These are phyloP conservation scores for Colletotrichum salicis DNA, from an alignment of 2,329 filamentous ascomycete species.

Conservation along the genomic window DNA sequence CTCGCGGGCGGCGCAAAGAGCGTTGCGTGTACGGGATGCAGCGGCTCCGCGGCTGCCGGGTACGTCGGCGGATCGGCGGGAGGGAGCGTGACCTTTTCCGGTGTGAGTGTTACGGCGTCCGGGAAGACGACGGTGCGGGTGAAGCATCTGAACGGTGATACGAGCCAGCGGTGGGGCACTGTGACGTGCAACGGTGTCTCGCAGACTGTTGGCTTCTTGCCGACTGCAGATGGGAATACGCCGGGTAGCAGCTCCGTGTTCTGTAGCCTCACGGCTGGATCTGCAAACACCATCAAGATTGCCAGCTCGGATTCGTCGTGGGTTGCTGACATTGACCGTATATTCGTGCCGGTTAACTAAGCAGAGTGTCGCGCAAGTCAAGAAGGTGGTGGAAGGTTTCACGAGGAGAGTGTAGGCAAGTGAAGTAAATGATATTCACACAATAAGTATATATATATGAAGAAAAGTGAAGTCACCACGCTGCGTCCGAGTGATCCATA, in stretches of 20 bases:
- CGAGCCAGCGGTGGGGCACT: conserved; percentile 60
- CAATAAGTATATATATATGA: background rate
- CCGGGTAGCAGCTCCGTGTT: conserved; percentile 59
- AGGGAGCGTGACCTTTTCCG: conserved; percentile 58
- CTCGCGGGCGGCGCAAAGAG: conserved; percentile 58
- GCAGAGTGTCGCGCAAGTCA: background rate
- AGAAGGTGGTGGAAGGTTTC: background rate
- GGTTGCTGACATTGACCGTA: conserved; percentile 64
- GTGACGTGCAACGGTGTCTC: conserved; percentile 66
- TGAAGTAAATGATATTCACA: background rate
- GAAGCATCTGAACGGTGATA: conserved; percentile 67
- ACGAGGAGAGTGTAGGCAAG: background rate
- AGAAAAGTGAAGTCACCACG: background rate
- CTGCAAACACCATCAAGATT: conserved; percentile 59
- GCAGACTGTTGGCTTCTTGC: conserved; percentile 65
- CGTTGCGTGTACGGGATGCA: conserved; percentile 63
- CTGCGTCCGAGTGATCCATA: background rate
- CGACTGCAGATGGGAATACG: conserved; percentile 53
- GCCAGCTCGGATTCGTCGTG: conserved; percentile 49
- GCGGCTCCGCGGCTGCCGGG: conserved; percentile 59
- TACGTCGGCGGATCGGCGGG: conserved; percentile 63
- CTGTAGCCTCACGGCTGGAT: conserved; percentile 58
- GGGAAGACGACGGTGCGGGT: conserved; percentile 64
- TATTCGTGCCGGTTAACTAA: conserved; percentile 59
- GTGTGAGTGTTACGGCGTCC: conserved; percentile 54